Percentiles rank a stretch among this genome's conserved stretches.
These are phyloP conservation scores for Diddensiella caesifluorescens DNA, from an alignment of 805 yeast genomes.

Conservation along the genomic window DNA sequence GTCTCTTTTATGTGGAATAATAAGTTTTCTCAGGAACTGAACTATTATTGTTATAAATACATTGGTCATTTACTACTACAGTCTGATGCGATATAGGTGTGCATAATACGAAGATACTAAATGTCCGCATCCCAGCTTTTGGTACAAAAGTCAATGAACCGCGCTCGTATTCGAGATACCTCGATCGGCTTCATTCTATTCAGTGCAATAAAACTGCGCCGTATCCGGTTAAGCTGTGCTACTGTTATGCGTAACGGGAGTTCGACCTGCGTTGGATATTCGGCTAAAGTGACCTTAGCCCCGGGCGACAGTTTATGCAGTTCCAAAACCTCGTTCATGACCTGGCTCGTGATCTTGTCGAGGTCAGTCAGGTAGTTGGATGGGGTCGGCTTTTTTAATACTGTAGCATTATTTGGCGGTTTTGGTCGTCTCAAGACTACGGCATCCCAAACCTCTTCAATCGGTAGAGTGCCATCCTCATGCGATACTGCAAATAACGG, in stretches of 20 bases:
- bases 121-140: slow-evolving; percentile 37
- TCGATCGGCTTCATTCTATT: slow-evolving; percentile 77
- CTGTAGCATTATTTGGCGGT: slow-evolving; percentile 81
- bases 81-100: too few relatives aligned
- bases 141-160: slow-evolving; percentile 75
- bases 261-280: slow-evolving; percentile 43
- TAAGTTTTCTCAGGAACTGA: slow-evolving; percentile 11
- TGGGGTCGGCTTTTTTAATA: slow-evolving; percentile 72
- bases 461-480: slow-evolving; percentile 51
- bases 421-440: slow-evolving; percentile 48
- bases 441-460: slow-evolving; percentile 53
- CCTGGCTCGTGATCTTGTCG: slow-evolving; percentile 63
- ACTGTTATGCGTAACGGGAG: slow-evolving; percentile 63
- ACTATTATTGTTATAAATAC: background rate
- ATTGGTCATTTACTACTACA: background rate
- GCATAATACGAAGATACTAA: background rate
- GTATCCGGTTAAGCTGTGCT: slow-evolving; percentile 75
- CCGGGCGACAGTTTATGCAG: slow-evolving; percentile 49
- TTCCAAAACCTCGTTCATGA: slow-evolving; percentile 57
- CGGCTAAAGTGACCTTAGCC: slow-evolving; percentile 32
- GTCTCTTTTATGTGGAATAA: slow-evolving; percentile 22
- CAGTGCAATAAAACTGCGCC: slow-evolving; percentile 77
- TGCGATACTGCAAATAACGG: slow-evolving; percentile 72
- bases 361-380: slow-evolving; percentile 72
- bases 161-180: slow-evolving; percentile 54